Evolutionary conservation across 495 filamentous ascomycete species (phyloP).

Genomic region (Massariosphaeria phaeospora): DNA sequence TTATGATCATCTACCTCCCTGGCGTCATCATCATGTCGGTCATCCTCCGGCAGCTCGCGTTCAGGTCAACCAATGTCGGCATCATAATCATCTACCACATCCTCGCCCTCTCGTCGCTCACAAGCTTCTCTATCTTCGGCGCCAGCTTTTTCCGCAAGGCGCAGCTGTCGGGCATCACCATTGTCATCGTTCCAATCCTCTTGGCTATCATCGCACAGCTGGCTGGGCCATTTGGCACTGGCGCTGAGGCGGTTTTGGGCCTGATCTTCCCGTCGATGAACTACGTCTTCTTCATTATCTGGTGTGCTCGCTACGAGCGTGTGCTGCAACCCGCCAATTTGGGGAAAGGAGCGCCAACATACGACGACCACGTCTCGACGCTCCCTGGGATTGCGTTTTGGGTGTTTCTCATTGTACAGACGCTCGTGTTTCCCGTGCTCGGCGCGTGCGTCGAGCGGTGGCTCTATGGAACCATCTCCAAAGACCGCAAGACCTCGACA

Average conservation of each 20-base stretch:
- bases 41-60: constrained; percentile 41
- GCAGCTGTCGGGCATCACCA: constrained; percentile 46
- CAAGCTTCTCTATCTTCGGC: constrained; percentile 43
- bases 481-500: constrained; percentile 48
- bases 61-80: constrained; percentile 38
- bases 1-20: constrained; percentile 47
- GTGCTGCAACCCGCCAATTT: constrained; percentile 30
- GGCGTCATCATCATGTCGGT: constrained; percentile 43
- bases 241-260: constrained; percentile 32
- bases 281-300: constrained; percentile 42
- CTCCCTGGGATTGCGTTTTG: constrained; percentile 64
- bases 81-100: constrained; percentile 44
- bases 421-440: constrained; percentile 64
- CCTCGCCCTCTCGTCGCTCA: constrained; percentile 41
- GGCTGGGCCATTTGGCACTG: constrained; percentile 37
- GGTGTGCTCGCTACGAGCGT: constrained; percentile 37
- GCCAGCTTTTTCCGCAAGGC: constrained; percentile 47
- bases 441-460: constrained; percentile 65
- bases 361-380: constrained; percentile 50
- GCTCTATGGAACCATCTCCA: constrained; percentile 70
- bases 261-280: constrained; percentile 42
- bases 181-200: constrained; percentile 42
- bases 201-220: constrained; percentile 45
- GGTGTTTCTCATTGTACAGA: constrained; percentile 68
- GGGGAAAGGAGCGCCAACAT: constrained; percentile 32